Evolutionary conservation across 208 protist genomes (phyloP).

Genomic region (Naegleria lovaniensis): DNA sequence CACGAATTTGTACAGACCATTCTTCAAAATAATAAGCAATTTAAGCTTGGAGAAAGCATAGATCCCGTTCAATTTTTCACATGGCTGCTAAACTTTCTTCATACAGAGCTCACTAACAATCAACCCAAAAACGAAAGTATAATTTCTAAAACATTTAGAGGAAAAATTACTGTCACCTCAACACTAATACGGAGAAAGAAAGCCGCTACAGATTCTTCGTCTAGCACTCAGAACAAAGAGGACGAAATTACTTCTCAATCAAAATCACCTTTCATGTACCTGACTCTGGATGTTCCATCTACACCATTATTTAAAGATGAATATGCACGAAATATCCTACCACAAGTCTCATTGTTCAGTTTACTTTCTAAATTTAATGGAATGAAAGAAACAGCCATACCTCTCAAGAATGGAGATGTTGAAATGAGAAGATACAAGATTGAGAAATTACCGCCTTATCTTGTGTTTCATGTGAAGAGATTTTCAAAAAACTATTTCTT

Average conservation of each 20-base stretch:
- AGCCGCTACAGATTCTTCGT: background rate
- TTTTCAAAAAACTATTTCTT: slow-evolving; percentile 68
- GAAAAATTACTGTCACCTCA: slow-evolving; percentile 18
- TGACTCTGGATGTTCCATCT: slow-evolving; percentile 59
- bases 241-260: slow-evolving; percentile 1
- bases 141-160: slow-evolving; percentile 45
- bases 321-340: slow-evolving; percentile 57
- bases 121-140: slow-evolving; percentile 32
- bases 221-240: background rate
- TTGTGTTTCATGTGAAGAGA: slow-evolving; percentile 60
- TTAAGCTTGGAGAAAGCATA: slow-evolving; percentile 21
- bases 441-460: slow-evolving; percentile 52
- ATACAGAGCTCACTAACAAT: slow-evolving; percentile 30
- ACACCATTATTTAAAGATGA: slow-evolving; percentile 61
- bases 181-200: background rate
- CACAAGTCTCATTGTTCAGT: slow-evolving; percentile 50
- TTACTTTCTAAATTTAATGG: slow-evolving; percentile 62
- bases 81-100: slow-evolving; percentile 63
- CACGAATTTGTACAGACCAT: slow-evolving; percentile 62
- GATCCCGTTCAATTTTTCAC: slow-evolving; percentile 62
- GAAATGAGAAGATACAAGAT: slow-evolving; percentile 46
- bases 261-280: slow-evolving; percentile 40
- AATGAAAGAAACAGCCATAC: background rate
- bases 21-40: background rate
- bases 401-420: slow-evolving; percentile 29